Evolutionary conservation across 768 basidiomycete species (phyloP).

Genomic region (Suillus brevipes): DNA sequence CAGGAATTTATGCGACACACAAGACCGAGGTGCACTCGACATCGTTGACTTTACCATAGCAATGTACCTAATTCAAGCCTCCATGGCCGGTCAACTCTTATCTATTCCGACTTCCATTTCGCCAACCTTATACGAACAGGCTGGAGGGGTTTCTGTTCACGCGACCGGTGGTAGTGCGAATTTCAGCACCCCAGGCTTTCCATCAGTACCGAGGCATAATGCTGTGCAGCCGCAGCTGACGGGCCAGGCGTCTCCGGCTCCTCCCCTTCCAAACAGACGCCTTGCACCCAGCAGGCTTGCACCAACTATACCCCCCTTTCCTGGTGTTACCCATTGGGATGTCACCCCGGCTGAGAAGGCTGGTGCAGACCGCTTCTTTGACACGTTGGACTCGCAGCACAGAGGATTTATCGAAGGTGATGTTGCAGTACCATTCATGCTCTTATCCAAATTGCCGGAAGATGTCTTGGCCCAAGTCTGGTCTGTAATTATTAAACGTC

Average conservation of each 20-base stretch:
- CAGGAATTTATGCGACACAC: slow-evolving; percentile 95
- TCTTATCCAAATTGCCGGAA: slow-evolving; percentile 83
- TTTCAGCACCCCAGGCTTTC: slow-evolving; percentile 59
- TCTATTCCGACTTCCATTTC: slow-evolving; percentile 76
- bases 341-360: slow-evolving; percentile 80
- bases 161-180: slow-evolving; percentile 60
- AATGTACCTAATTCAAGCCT: slow-evolving; percentile 94
- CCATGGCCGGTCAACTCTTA: slow-evolving; percentile 77
- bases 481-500: slow-evolving; percentile 44
- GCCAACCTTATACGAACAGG: slow-evolving; percentile 84
- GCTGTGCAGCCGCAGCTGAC: slow-evolving; percentile 57
- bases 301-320: slow-evolving; percentile 28
- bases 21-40: slow-evolving; percentile 87
- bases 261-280: slow-evolving; percentile 27
- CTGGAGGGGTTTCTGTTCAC: slow-evolving; percentile 50
- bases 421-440: slow-evolving; percentile 93
- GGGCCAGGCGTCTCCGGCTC: slow-evolving; percentile 35
- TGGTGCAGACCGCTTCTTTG: slow-evolving; percentile 75
- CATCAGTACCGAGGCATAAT: slow-evolving; percentile 54
- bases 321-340: slow-evolving; percentile 64
- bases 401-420: slow-evolving; percentile 89
- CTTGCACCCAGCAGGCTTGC: slow-evolving; percentile 19
- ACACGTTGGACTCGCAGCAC: slow-evolving; percentile 71
- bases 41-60: slow-evolving; percentile 90
- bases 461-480: slow-evolving; percentile 88